phyloP scores from a whole-genome alignment of 257 asterid genomes.

The Solanum ossicruentum region DNA sequence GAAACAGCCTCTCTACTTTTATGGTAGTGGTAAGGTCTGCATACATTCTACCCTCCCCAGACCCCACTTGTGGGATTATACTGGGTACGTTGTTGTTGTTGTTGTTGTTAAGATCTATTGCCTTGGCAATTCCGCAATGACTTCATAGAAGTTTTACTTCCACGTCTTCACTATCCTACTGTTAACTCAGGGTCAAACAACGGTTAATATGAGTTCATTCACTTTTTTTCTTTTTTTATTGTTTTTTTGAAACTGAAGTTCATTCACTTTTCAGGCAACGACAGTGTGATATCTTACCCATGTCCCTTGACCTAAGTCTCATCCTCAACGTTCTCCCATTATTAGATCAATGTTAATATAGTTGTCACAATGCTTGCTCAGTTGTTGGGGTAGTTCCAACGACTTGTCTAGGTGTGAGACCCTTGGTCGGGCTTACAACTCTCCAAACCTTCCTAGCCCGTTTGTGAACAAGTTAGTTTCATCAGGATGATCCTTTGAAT shows the following conservation, averaged over 20 bases:
- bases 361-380: neutral
- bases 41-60: too few species aligned
- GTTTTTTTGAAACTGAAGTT: too few species aligned
- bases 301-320: neutral
- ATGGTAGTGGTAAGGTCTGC: too few species aligned
- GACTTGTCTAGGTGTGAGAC: too few species aligned
- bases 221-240: neutral
- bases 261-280: neutral
- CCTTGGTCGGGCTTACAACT: too few species aligned
- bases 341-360: neutral
- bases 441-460: too few species aligned
- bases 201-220: too few species aligned
- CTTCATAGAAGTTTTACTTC: neutral
- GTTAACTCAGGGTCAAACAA: neutral
- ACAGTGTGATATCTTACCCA: neutral
- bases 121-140: neutral
- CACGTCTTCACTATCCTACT: neutral
- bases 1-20: too few species aligned
- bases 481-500: too few species aligned
- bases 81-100: too few species aligned
- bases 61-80: too few species aligned
- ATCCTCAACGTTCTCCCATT: neutral
- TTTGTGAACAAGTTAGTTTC: too few species aligned
- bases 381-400: neutral
- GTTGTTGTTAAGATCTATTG: neutral